These are phyloP conservation scores for Hygrophorus russula DNA, from an alignment of 768 basidiomycete species.

Conservation along the genomic window DNA sequence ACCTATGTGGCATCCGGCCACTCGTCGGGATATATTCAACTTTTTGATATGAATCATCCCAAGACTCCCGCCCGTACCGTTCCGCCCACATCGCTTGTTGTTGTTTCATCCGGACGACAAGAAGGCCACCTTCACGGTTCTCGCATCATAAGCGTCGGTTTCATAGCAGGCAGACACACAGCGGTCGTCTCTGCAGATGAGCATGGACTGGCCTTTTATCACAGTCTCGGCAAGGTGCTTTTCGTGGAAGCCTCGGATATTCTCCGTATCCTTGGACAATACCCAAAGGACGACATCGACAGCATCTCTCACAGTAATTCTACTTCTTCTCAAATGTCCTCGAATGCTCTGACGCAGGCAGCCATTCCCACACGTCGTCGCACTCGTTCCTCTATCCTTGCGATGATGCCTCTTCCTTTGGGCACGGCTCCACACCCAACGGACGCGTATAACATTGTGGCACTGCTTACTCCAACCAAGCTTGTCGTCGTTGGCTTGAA, in stretches of 20 bases:
- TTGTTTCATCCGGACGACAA: constrained; percentile 66
- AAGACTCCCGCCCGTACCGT: constrained; percentile 59
- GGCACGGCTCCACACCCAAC: constrained; percentile 65
- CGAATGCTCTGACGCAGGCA: constrained; percentile 9
- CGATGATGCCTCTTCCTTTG: constrained; percentile 73
- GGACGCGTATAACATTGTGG: constrained; percentile 71
- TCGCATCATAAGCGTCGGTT: constrained; percentile 70
- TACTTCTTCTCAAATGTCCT: constrained; percentile 8
- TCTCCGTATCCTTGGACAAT: constrained; percentile 86
- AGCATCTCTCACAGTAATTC: constrained; percentile 6
- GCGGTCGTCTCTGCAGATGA: constrained; percentile 89
- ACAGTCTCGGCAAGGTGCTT: constrained; percentile 86
- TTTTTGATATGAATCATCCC: constrained; percentile 73
- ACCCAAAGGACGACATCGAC: constrained; percentile 43
- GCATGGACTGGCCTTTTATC: constrained; percentile 86
- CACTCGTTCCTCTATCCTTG: constrained; percentile 57
- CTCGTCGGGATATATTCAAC: constrained; percentile 68
- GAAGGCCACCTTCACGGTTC: constrained; percentile 81
- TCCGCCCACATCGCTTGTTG: constrained; percentile 52
- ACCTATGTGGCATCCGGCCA: constrained; percentile 90
- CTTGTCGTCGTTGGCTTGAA: constrained; percentile 89
- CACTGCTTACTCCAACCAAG: constrained; percentile 83
- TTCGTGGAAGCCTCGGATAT: constrained; percentile 95
- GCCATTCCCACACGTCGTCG: constrained; percentile 32
- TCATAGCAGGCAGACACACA: constrained; percentile 87